Base-by-base conservation (phyloP, 306 rosid genomes). In the Citrullus mucosospermus region DNA sequence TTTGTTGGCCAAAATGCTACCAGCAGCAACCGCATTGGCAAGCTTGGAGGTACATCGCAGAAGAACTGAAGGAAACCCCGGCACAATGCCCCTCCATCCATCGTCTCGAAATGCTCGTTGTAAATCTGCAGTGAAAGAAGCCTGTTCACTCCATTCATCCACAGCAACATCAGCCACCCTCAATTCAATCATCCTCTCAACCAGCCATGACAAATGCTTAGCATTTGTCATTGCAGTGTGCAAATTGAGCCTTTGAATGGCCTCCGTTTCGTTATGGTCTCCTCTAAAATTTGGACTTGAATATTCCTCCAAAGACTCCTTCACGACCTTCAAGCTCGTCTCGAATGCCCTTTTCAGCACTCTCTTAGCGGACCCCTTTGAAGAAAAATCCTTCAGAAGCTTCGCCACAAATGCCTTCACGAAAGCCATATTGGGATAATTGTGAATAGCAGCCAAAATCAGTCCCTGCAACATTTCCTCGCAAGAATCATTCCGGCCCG, bases 161-260 rank as follows among this genome's bases (percentile, higher is more conserved):
- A 91, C 97, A 0, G 98, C 96, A 0, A 81, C 41, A 74, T 87
- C 95, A 1, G 98, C 98, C 46, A 94, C 98, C 82, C 82, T 87
- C 62, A 94, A 87, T 90, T 94, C 98, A 50, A 92, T 89, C 98
- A 94, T 94, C 82, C 98, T 89, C 86, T 94, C 98, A 53, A 94
- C 88, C 57, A 94, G 77, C 97, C 97, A 94, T 78, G 86, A 65
- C 56, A 94, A 78, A 77, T 94, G 95, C 85, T 72, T 92, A 58
- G 93, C 96, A 76, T 86, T 88, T 2, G 92, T 90, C 71, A 88
- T 63, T 8, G 98, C 98, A 69, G 89, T 92, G 51, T 94, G 98
- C 81, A 94, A 84, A 84, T 94, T 94, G 78, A 89, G 74, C 84
- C 90, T 90, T 88, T 94, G 97, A 67, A 92, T 86, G 2, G 98